Evolutionary conservation across 2,329 filamentous ascomycete species (phyloP).

Genomic region (Colletotrichum godetiae): DNA sequence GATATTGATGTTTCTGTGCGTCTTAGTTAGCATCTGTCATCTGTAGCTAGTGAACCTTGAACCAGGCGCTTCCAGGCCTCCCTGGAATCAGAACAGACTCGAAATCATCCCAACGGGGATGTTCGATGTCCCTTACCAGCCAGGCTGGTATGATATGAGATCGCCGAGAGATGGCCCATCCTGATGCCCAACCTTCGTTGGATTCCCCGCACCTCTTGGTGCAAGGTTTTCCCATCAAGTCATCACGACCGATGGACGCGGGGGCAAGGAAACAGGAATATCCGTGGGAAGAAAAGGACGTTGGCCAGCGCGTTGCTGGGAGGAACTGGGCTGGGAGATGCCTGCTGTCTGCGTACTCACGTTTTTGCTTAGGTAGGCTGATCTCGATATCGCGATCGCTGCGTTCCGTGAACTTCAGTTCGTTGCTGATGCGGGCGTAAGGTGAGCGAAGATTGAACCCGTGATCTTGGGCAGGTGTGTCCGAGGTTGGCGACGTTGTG

Average conservation of each 20-base stretch:
- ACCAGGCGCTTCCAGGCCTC: conserved; percentile 25
- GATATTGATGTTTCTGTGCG: conserved; percentile 32
- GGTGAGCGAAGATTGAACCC: conserved; percentile 12
- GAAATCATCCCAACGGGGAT: conserved; percentile 32
- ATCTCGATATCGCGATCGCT: conserved; percentile 6
- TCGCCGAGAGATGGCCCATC: conserved; percentile 3
- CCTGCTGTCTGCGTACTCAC: conserved; percentile 15
- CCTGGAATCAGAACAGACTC: conserved; percentile 5
- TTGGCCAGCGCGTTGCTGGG: not conserved
- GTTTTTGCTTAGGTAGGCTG: not conserved
- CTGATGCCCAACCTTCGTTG: conserved; percentile 18
- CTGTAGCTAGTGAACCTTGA: conserved; percentile 35
- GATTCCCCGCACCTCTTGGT: conserved; percentile 24
- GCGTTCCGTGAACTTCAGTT: conserved; percentile 7
- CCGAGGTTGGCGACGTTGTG: conserved; percentile 30
- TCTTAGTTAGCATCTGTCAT: conserved; percentile 37
- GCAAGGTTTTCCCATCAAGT: conserved; percentile 24
- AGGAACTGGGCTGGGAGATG: not conserved
- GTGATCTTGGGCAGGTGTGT: conserved; percentile 29
- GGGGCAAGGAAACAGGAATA: not conserved
- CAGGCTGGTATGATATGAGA: conserved; percentile 19
- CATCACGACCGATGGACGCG: conserved; percentile 6
- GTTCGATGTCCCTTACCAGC: conserved; percentile 24
- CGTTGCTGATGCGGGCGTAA: conserved; percentile 6
- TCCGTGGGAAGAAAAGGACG: not conserved